Base-by-base conservation (phyloP, 1,284 basidiomycete species). In the Earliella scabrosa region DNA sequence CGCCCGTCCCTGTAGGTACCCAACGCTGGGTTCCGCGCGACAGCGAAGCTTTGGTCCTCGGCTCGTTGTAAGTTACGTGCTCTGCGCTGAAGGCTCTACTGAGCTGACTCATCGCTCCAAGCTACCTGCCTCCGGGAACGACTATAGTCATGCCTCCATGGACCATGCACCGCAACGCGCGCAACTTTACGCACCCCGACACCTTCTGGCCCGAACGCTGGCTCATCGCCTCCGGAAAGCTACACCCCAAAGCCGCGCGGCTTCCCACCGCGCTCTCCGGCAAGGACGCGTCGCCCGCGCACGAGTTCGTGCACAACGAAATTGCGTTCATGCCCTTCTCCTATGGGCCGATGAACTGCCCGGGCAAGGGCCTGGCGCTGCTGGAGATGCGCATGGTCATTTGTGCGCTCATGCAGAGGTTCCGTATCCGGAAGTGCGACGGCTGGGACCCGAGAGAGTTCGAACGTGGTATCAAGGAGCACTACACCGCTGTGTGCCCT, bases 1-100 rank as follows among this genome's bases (percentile, higher is more conserved):
- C 85, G 13, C 75, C 83, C 11, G 71, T 85, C 14, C 74, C 78
- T 9, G 79, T 77, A 23, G 79, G 77, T 38, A 75, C 80, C 23
- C 79, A 82, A 50, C 78, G 86, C 38, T 70, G 75, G 18, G 72
- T 68, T 0, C 54, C 47, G 7, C 40, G 16, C 21, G 23, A 41
- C 40, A 10, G 21, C 9, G 11, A 7, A 6, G 29, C 7, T 31
- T 13, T 31, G 7, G 13, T 13, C 7, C 6, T 31, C 13, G 29
- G 29, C 29, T 31, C 29, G 29, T 13, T 31, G 29, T 31, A 31
- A 31, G 29, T 13, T 31, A 13, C 13, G 29, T 31, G 6, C 29
- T 13, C 21, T 2, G 2, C 18, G 11, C 39, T 48, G 9, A 11
- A 10, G 21, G 21, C 11, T 26, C 58, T 71, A 3, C 63, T 67